A percentile compares a stretch with the other conserved stretches of the same genome.
These are phyloP conservation scores for Alternaria solani DNA, from an alignment of 2,329 filamentous ascomycete species.

Conservation along the genomic window DNA sequence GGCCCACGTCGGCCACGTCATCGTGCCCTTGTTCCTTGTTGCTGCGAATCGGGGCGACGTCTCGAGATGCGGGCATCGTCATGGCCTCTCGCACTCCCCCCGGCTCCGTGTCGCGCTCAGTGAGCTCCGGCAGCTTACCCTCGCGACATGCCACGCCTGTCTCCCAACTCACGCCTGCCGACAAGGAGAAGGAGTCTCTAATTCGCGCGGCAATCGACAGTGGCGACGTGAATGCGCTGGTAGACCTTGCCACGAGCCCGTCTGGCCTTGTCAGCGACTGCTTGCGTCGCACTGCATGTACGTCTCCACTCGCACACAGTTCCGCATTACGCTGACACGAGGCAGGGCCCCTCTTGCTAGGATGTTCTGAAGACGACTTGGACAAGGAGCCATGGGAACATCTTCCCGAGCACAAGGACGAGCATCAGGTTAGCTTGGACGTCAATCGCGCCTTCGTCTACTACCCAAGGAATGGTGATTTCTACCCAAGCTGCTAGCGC, in stretches of 20 bases:
- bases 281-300: slow-evolving; percentile 79
- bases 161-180: slow-evolving; percentile 28
- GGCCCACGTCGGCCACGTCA: slow-evolving; percentile 20
- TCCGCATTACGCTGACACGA: slow-evolving; percentile 22
- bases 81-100: slow-evolving; percentile 41
- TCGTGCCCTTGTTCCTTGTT: slow-evolving; percentile 1
- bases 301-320: slow-evolving; percentile 45
- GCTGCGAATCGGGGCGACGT: neutral
- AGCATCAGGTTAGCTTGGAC: slow-evolving; percentile 89
- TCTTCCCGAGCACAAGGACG: slow-evolving; percentile 82
- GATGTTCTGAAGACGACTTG: slow-evolving; percentile 36
- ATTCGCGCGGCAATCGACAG: slow-evolving; percentile 55
- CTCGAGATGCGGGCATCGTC: slow-evolving; percentile 30
- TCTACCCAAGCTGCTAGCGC: neutral
- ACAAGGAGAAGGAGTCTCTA: slow-evolving; percentile 36
- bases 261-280: slow-evolving; percentile 59
- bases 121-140: slow-evolving; percentile 40
- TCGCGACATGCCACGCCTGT: slow-evolving; percentile 26
- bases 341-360: slow-evolving; percentile 69
- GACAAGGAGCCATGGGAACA: slow-evolving; percentile 60
- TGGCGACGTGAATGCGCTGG: slow-evolving; percentile 51
- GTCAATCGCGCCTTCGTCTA: slow-evolving; percentile 97
- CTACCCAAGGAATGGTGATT: slow-evolving; percentile 78
- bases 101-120: slow-evolving; percentile 35
- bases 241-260: slow-evolving; percentile 53